These are phyloP conservation scores for Solanum piurae DNA, from an alignment of 257 asterid species.

Conservation along the genomic window DNA sequence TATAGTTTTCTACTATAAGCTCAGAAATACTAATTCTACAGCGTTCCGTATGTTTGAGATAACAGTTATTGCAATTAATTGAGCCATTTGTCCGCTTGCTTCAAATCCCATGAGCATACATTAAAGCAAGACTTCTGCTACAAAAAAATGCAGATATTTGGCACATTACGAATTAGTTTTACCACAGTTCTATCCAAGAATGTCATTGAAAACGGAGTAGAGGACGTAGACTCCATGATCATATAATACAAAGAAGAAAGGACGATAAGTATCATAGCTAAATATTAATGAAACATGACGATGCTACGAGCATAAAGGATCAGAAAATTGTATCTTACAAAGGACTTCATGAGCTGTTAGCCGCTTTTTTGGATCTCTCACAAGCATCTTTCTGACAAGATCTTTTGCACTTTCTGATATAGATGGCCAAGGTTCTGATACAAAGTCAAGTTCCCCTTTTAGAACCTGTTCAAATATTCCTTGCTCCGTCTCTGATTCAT, in stretches of 20 bases:
- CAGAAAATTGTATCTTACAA: slow-evolving; percentile 23
- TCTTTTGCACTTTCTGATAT: slow-evolving; percentile 61
- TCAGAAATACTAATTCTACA: too few relatives aligned
- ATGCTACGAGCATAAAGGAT: neutral
- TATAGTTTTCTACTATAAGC: too few relatives aligned
- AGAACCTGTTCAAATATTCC: slow-evolving; percentile 67
- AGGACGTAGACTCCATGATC: neutral
- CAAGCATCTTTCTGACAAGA: slow-evolving; percentile 53
- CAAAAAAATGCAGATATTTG: neutral
- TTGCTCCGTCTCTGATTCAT: slow-evolving; percentile 48
- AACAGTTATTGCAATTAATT: too few relatives aligned
- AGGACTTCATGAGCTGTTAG: slow-evolving; percentile 62
- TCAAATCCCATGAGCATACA: too few relatives aligned
- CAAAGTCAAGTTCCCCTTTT: slow-evolving; percentile 59
- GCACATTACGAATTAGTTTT: neutral
- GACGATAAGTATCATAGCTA: neutral
- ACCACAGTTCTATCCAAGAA: neutral
- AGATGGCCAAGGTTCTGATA: slow-evolving; percentile 65
- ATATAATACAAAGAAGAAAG: neutral
- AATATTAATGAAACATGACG: neutral
- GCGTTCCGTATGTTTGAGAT: too few relatives aligned
- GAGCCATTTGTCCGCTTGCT: too few relatives aligned
- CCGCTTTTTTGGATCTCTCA: slow-evolving; percentile 50
- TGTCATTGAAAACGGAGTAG: neutral
- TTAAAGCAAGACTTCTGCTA: too few relatives aligned